Conservation (phyloP, 495 filamentous ascomycete species). For the Aspergillus leporis region DNA sequence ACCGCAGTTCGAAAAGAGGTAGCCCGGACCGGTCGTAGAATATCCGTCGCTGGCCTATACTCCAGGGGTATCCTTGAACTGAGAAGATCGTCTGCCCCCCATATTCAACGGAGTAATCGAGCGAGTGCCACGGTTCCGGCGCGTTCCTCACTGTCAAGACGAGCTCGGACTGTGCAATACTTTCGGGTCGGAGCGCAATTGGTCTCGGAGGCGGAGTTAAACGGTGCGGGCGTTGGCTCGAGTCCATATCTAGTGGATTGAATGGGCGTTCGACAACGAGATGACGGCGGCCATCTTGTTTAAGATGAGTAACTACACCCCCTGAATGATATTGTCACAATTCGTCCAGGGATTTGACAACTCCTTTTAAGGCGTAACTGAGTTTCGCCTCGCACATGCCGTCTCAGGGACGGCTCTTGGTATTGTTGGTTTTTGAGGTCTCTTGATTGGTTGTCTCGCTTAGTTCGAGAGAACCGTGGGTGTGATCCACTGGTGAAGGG, state of each 20-base stretch:
- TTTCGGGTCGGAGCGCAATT: conserved; percentile 19
- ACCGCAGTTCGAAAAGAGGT: conserved; percentile 20
- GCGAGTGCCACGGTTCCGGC: conserved; percentile 22
- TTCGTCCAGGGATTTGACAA: background rate
- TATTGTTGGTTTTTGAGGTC: background rate
- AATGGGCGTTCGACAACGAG: background rate
- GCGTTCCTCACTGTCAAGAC: conserved; percentile 14
- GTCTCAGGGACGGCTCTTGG: background rate
- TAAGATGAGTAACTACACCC: background rate
- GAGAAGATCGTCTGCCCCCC: conserved; percentile 13
- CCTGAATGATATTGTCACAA: background rate
- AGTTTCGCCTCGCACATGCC: background rate
- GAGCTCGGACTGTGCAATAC: conserved; percentile 8
- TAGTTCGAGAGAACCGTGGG: background rate
- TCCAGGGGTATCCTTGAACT: conserved; percentile 18
- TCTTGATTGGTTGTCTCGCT: background rate
- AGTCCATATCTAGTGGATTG: background rate
- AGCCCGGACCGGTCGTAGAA: conserved; percentile 19
- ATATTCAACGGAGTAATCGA: conserved; percentile 18
- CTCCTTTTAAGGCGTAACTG: background rate
- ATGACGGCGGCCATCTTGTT: background rate
- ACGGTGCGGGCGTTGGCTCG: background rate
- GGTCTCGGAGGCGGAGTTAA: conserved; percentile 11
- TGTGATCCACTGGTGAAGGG: background rate
- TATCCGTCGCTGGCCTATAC: conserved; percentile 15